These are phyloP conservation scores for Apiospora saccharicola DNA, from an alignment of 2,329 filamentous ascomycete species.

Conservation along the genomic window DNA sequence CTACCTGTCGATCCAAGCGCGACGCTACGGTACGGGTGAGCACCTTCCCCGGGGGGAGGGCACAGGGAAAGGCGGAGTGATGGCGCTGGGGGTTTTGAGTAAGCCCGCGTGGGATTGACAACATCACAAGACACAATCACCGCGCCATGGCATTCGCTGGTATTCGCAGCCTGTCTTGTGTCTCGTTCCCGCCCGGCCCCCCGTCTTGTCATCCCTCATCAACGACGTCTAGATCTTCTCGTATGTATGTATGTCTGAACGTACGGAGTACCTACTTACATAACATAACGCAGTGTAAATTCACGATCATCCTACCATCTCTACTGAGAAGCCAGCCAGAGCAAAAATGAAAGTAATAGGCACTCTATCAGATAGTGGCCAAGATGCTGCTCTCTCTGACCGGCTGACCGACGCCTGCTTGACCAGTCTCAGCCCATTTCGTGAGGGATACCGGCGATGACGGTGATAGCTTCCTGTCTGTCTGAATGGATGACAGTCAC, in stretches of 20 bases:
- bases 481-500: slow-evolving; percentile 4
- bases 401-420: neutral
- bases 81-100: slow-evolving; percentile 15
- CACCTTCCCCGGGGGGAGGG: slow-evolving; percentile 15
- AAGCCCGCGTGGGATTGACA: slow-evolving; percentile 21
- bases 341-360: neutral
- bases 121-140: slow-evolving; percentile 15
- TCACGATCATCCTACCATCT: neutral
- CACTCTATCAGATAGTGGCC: neutral
- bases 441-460: neutral
- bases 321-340: neutral
- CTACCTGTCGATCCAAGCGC: slow-evolving; percentile 10
- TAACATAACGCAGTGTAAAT: slow-evolving; percentile 14
- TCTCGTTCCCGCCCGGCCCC: slow-evolving; percentile 4
- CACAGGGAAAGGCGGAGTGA: neutral
- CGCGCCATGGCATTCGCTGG: neutral
- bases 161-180: slow-evolving; percentile 12
- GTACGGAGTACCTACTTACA: neutral
- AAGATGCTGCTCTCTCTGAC: neutral
- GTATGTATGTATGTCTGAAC: slow-evolving; percentile 4
- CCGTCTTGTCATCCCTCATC: slow-evolving; percentile 11
- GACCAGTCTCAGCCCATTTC: neutral
- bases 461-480: neutral
- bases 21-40: slow-evolving; percentile 10
- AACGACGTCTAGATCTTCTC: slow-evolving; percentile 10